Conservation (phyloP, 140 eudicot species). For the Anethum foeniculum region DNA sequence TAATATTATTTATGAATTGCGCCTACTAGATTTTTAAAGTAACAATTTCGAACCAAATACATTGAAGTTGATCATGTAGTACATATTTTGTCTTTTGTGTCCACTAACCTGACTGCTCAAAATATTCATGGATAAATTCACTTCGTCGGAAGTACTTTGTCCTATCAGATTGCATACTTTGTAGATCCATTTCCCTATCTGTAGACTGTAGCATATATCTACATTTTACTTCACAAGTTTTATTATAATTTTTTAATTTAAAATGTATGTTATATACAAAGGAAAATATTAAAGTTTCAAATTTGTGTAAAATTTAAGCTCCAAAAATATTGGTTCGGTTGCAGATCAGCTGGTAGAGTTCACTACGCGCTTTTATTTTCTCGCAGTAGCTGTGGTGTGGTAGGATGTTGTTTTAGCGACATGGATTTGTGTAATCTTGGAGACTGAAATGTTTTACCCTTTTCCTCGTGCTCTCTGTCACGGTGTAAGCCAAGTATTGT, state of each 20-base stretch:
- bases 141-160: background rate
- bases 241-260: background rate
- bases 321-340: background rate
- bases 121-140: background rate
- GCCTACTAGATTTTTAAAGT: background rate
- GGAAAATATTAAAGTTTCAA: background rate
- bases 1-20: background rate
- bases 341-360: slow-evolving; percentile 4
- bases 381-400: background rate
- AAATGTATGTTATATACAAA: background rate
- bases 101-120: background rate
- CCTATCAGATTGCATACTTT: background rate
- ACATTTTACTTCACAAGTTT: background rate
- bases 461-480: background rate
- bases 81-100: background rate
- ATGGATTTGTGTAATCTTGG: background rate
- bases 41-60: background rate
- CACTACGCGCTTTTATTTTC: background rate
- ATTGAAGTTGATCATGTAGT: background rate
- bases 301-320: background rate
- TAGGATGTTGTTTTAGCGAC: background rate
- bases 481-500: background rate
- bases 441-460: background rate
- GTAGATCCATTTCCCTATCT: background rate
- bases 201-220: background rate